Evolutionary conservation across 768 basidiomycete species (phyloP).

Genomic region (Boletus pseudopeckii): DNA sequence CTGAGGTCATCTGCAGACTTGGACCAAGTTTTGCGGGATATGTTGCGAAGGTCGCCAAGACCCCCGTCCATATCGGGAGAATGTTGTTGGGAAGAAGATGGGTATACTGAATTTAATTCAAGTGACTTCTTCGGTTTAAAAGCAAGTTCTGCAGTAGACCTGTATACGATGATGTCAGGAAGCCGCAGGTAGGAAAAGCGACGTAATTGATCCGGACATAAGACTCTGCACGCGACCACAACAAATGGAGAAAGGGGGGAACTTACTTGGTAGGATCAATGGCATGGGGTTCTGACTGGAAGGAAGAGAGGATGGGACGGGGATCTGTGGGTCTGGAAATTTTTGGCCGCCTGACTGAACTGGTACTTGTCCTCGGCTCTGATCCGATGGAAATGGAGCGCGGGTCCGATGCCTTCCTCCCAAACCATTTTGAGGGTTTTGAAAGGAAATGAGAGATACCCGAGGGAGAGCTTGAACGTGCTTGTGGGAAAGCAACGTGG

Average conservation of each 20-base stretch:
- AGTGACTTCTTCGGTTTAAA: conserved; percentile 42
- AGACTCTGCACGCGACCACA: conserved; percentile 3
- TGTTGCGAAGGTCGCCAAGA: conserved; percentile 64
- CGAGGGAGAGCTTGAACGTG: conserved; percentile 61
- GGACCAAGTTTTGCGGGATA: conserved; percentile 75
- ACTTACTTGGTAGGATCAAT: conserved; percentile 54
- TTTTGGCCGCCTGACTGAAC: conserved; percentile 62
- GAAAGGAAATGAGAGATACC: conserved; percentile 64
- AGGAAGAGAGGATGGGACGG: conserved; percentile 56
- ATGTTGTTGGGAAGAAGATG: conserved; percentile 31
- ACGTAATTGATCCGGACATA: conserved; percentile 3
- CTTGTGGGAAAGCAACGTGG: conserved; percentile 37
- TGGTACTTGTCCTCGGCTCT: conserved; percentile 50
- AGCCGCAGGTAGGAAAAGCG: background rate
- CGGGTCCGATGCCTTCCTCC: conserved; percentile 53
- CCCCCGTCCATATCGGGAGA: conserved; percentile 33
- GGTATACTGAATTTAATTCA: conserved; percentile 36
- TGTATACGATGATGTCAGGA: conserved; percentile 32
- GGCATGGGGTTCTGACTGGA: conserved; percentile 46
- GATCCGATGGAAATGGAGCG: conserved; percentile 37
- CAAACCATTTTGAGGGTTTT: conserved; percentile 72
- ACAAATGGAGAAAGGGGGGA: background rate
- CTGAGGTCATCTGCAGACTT: conserved; percentile 77
- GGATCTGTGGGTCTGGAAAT: conserved; percentile 85
- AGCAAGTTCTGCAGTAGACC: conserved; percentile 67